phyloP scores from a whole-genome alignment of 257 asterid genomes.

The Lycium barbarum region DNA sequence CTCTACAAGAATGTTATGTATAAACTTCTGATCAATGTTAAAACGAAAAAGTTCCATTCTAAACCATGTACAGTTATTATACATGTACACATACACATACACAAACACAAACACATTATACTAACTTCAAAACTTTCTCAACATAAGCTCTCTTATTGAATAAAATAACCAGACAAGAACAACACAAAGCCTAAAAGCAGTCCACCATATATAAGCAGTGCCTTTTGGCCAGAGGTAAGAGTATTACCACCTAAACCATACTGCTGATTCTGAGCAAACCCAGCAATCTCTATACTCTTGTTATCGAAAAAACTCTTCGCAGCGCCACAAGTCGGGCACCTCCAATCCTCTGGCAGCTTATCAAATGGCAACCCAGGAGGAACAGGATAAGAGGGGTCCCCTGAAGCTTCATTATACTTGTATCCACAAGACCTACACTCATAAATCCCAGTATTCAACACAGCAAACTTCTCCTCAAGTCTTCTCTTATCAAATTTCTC shows the following conservation, averaged over 20 bases:
- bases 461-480: conserved; percentile 89
- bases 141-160: conserved; percentile 48
- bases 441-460: conserved; percentile 80
- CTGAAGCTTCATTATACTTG: conserved; percentile 59
- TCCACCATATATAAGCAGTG: conserved; percentile 83
- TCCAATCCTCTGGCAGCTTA: conserved; percentile 88
- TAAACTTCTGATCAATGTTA: background rate
- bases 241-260: conserved; percentile 93
- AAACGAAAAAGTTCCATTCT: conserved; percentile 16
- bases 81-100: background rate
- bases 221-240: conserved; percentile 91
- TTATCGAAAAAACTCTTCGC: conserved; percentile 84
- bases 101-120: background rate
- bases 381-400: conserved; percentile 88
- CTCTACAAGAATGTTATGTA: conserved; percentile 1
- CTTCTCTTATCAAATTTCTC: conserved; percentile 49
- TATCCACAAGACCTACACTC: conserved; percentile 94
- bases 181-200: conserved; percentile 68
- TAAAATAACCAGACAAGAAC: conserved; percentile 90
- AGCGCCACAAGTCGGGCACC: conserved; percentile 96
- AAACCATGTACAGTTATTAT: conserved; percentile 22
- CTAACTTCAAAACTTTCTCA: conserved; percentile 27
- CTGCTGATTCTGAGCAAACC: conserved; percentile 95
- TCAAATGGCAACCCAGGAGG: conserved; percentile 91
- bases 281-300: conserved; percentile 92